These are phyloP conservation scores for Ascomycota sp. DNA, from an alignment of 2,329 filamentous ascomycete species.

Conservation along the genomic window DNA sequence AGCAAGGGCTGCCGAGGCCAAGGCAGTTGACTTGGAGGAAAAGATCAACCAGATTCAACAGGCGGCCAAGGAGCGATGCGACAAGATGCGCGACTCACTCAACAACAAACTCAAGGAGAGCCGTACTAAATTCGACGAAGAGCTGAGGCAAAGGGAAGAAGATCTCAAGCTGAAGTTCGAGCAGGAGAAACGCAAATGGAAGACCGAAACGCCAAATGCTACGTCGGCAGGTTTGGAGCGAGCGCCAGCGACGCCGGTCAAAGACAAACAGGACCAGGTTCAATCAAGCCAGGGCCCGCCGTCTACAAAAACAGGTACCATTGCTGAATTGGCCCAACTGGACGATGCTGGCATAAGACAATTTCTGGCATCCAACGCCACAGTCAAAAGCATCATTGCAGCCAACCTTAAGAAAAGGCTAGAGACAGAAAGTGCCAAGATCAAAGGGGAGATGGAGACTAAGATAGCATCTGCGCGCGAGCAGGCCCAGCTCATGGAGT, in stretches of 20 bases:
- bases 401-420: constrained; percentile 51
- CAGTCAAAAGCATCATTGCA: constrained; percentile 35
- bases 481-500: constrained; percentile 49
- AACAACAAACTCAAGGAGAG: constrained; percentile 53
- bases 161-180: constrained; percentile 35
- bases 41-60: constrained; percentile 39
- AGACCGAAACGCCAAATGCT: constrained; percentile 24
- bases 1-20: constrained; percentile 37
- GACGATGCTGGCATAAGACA: constrained; percentile 35
- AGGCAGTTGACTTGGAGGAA: constrained; percentile 41
- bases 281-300: constrained; percentile 6
- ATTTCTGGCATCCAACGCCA: constrained; percentile 33
- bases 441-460: constrained; percentile 33
- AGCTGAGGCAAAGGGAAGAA: constrained; percentile 30
- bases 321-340: constrained; percentile 25
- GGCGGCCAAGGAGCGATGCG: constrained; percentile 43
- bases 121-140: constrained; percentile 28
- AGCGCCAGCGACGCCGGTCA: constrained; percentile 18
- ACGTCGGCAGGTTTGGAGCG: constrained; percentile 7
- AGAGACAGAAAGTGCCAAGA: constrained; percentile 39
- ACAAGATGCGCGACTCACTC: constrained; percentile 47
- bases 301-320: constrained; percentile 15
- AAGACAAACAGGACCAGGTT: constrained; percentile 4
- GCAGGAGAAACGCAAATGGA: constrained; percentile 42
- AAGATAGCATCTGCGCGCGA: constrained; percentile 34